These are phyloP conservation scores for Bertia moriformis DNA, from an alignment of 2,329 filamentous ascomycete genomes.

Conservation along the genomic window DNA sequence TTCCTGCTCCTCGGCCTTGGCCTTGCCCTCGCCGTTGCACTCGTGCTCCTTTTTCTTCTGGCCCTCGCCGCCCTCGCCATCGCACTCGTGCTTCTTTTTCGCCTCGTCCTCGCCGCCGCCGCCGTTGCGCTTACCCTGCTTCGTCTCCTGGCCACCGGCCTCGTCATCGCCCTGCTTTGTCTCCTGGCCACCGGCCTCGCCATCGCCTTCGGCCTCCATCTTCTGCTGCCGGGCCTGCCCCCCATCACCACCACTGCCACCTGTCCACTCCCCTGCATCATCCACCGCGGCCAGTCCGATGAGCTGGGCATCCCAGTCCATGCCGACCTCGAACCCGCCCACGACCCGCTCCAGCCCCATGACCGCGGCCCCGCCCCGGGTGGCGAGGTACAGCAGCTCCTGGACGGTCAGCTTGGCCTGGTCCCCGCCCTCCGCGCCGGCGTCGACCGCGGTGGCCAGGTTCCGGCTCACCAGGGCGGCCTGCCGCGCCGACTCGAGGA, in stretches of 20 bases:
- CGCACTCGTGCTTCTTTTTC: slow-evolving; percentile 7
- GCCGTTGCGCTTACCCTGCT: too few species aligned
- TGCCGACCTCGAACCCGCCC: slow-evolving; percentile 72
- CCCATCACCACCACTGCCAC: slow-evolving; percentile 8
- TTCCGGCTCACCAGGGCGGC: slow-evolving; percentile 66
- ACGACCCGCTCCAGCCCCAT: slow-evolving; percentile 59
- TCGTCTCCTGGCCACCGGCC: too few species aligned
- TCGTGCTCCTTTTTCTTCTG: slow-evolving; percentile 8
- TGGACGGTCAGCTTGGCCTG: slow-evolving; percentile 62
- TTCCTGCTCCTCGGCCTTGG: slow-evolving; percentile 10
- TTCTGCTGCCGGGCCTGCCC: neutral
- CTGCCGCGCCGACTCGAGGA: slow-evolving; percentile 72
- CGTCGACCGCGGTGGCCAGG: slow-evolving; percentile 37
- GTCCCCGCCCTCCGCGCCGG: slow-evolving; percentile 20
- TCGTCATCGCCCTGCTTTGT: too few species aligned
- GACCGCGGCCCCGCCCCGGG: slow-evolving; percentile 71
- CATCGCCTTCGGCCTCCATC: slow-evolving; percentile 13
- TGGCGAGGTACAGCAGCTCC: slow-evolving; percentile 76
- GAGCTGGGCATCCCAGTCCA: slow-evolving; percentile 83
- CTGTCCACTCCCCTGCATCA: neutral
- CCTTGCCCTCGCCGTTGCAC: slow-evolving; percentile 8
- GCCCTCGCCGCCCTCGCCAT: slow-evolving; percentile 17
- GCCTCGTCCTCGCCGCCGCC: slow-evolving; percentile 21
- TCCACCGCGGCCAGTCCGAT: slow-evolving; percentile 42
- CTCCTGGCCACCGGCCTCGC: slow-evolving; percentile 9